phyloP scores from a whole-genome alignment of 768 basidiomycete genomes.

The Leccinum incarnatum region DNA sequence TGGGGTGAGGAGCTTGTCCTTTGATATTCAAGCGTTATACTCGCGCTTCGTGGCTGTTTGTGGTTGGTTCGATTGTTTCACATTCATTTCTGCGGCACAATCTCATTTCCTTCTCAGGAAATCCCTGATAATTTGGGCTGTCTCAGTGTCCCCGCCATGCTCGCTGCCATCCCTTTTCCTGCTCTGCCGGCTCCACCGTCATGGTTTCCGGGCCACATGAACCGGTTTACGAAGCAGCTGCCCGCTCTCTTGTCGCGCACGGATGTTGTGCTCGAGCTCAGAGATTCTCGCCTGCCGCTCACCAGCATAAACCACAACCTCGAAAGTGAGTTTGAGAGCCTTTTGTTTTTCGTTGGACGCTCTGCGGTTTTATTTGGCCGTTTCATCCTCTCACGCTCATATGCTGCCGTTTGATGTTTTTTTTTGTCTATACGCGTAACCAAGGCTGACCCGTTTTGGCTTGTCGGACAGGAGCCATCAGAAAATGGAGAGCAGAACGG shows the following conservation, averaged over 20 bases:
- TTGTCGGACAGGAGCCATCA: constrained; percentile 50
- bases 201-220: constrained; percentile 98
- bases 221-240: constrained; percentile 74
- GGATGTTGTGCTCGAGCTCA: constrained; percentile 90
- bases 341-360: not conserved
- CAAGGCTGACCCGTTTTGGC: constrained; percentile 10
- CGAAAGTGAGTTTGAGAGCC: constrained; percentile 55
- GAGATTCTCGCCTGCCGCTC: constrained; percentile 89
- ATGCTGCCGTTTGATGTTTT: not conserved
- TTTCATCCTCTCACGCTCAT: constrained; percentile 27
- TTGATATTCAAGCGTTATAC: constrained; percentile 3
- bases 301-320: constrained; percentile 91
- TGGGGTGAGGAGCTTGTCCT: not conserved
- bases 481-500: constrained; percentile 67
- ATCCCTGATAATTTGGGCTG: constrained; percentile 1
- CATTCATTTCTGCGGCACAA: constrained; percentile 9
- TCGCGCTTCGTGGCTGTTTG: constrained; percentile 2
- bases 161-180: constrained; percentile 39
- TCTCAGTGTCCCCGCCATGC: constrained; percentile 25
- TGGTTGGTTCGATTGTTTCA: not conserved
- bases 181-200: constrained; percentile 72
- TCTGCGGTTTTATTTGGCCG: not conserved
- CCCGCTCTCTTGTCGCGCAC: constrained; percentile 76
- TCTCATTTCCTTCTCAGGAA: constrained; percentile 15
- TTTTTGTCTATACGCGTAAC: constrained; percentile 11